phyloP scores from a whole-genome alignment of 768 basidiomycete species.

The Kwoniella dejecticola region DNA sequence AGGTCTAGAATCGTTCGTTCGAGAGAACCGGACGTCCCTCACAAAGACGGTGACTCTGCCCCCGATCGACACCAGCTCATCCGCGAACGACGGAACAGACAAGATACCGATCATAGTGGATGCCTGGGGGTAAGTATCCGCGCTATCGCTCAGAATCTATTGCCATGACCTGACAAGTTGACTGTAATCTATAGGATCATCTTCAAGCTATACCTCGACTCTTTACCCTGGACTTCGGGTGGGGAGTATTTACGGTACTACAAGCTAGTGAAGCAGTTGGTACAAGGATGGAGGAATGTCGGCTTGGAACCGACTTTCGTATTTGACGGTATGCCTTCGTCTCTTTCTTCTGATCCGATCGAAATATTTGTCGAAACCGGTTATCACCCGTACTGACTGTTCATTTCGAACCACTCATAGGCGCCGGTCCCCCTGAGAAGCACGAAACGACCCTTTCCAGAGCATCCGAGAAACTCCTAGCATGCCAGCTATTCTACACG shows the following conservation, averaged over 20 bases:
- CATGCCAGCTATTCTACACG: slow-evolving; percentile 53
- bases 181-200: slow-evolving; percentile 40
- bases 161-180: no score
- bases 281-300: slow-evolving; percentile 45
- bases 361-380: no score
- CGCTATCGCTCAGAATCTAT: background rate
- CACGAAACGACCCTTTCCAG: slow-evolving; percentile 46
- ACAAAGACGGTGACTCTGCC: slow-evolving; percentile 34
- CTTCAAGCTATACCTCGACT: slow-evolving; percentile 47
- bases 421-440: slow-evolving; percentile 51
- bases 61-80: background rate
- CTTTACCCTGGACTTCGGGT: slow-evolving; percentile 51
- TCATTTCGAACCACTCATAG: slow-evolving; percentile 21
- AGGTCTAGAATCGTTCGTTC: slow-evolving; percentile 53
- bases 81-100: background rate
- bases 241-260: slow-evolving; percentile 54
- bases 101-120: slow-evolving; percentile 51
- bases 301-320: slow-evolving; percentile 53
- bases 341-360: background rate
- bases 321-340: slow-evolving; percentile 51
- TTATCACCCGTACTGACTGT: background rate
- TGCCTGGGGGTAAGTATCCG: slow-evolving; percentile 53
- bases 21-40: slow-evolving; percentile 51
- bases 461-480: slow-evolving; percentile 27
- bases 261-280: slow-evolving; percentile 35